Evolutionary conservation across 1,284 basidiomycete genomes (phyloP).

Genomic region (Fomitopsis palustris): DNA sequence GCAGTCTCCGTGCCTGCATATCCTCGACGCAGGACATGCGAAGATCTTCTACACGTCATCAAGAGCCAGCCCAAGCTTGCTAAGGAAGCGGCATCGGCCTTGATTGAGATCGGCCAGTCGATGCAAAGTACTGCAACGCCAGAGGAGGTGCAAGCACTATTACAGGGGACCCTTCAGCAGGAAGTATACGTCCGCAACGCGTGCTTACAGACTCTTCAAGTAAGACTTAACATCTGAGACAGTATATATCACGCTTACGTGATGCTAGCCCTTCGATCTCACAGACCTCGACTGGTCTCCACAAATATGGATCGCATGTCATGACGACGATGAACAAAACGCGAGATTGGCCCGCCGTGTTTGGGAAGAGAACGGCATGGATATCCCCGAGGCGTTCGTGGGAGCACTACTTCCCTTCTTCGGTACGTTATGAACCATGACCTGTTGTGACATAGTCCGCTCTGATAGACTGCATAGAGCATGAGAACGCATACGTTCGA

Average conservation of each 20-base stretch:
- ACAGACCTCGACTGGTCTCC: conserved; percentile 94
- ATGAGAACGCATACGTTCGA: conserved; percentile 83
- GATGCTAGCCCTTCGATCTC: conserved; percentile 80
- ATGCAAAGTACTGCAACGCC: conserved; percentile 65
- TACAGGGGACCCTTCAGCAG: conserved; percentile 78
- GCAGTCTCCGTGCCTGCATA: conserved; percentile 67
- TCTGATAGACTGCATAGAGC: conserved; percentile 43
- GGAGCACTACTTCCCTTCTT: conserved; percentile 65
- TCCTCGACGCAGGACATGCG: conserved; percentile 71
- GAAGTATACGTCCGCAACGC: conserved; percentile 90
- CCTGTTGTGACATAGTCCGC: not conserved
- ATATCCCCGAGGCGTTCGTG: conserved; percentile 78
- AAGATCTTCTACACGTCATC: conserved; percentile 75
- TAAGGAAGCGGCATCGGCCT: conserved; percentile 82
- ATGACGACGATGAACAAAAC: conserved; percentile 93
- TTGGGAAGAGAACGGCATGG: conserved; percentile 97
- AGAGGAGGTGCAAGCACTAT: conserved; percentile 65
- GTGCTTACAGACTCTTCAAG: conserved; percentile 89
- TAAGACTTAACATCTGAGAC: conserved; percentile 27
- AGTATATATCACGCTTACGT: not conserved
- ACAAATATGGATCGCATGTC: conserved; percentile 85
- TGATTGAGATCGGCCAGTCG: conserved; percentile 83
- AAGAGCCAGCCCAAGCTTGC: conserved; percentile 78
- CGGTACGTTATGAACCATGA: conserved; percentile 41
- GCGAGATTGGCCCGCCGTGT: conserved; percentile 77